These are phyloP conservation scores for Xylaria longipes DNA, from an alignment of 495 filamentous ascomycete genomes.

Conservation along the genomic window DNA sequence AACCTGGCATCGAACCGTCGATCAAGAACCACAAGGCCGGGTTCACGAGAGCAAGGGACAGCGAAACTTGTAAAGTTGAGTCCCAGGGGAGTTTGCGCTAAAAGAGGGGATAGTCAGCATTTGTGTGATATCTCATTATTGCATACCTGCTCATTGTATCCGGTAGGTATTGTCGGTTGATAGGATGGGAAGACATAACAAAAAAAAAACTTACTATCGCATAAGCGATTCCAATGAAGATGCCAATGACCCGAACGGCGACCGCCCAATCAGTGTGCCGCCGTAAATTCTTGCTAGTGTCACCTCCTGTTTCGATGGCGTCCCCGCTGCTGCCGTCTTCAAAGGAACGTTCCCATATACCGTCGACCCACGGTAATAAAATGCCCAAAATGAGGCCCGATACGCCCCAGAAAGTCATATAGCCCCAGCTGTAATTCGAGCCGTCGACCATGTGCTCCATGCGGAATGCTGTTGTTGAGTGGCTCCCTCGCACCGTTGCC, in stretches of 20 bases:
- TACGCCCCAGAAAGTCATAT: conserved; percentile 80
- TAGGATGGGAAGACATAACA: conserved; percentile 2
- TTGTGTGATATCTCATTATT: not conserved
- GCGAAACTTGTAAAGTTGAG: conserved; percentile 88
- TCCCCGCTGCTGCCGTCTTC: conserved; percentile 32
- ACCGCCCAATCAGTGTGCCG: conserved; percentile 73
- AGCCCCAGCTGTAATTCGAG: conserved; percentile 64
- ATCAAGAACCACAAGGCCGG: conserved; percentile 95
- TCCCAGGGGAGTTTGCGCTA: conserved; percentile 89
- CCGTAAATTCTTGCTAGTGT: conserved; percentile 31
- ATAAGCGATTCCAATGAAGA: conserved; percentile 95
- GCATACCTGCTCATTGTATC: not conserved
- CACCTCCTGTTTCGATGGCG: conserved; percentile 21
- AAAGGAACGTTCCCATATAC: conserved; percentile 56
- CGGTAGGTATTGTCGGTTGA: not conserved
- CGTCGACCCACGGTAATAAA: conserved; percentile 84
- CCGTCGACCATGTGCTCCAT: conserved; percentile 60
- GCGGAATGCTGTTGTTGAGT: conserved; percentile 55
- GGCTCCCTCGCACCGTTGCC: conserved; percentile 64
- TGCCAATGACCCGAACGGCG: conserved; percentile 85
- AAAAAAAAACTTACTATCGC: conserved; percentile 73
- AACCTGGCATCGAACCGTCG: conserved; percentile 85
- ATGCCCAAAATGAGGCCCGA: conserved; percentile 78
- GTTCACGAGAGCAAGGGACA: conserved; percentile 90
- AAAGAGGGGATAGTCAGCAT: conserved; percentile 35